Evolutionary conservation across 1,139 yeast species (phyloP), one percentile per base, ranked within the genome.

Genomic region (Taphrina confusa): DNA sequence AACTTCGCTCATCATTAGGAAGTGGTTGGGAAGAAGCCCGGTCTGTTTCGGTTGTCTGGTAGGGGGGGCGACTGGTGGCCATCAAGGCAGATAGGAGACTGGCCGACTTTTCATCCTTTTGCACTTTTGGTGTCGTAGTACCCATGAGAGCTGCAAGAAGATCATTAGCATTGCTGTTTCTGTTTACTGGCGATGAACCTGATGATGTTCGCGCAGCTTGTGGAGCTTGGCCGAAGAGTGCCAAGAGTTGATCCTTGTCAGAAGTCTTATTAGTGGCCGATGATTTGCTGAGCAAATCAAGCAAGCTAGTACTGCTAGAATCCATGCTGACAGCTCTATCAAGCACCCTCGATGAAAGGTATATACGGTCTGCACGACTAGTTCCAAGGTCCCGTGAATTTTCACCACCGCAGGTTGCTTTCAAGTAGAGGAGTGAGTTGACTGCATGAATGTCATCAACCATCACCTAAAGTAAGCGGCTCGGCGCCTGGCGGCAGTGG

Each of bases 131-230:
- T 8, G 52, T 3, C 8, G 52, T 16, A 3, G 52, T 20, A 16
- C 42, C 52, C 52, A 47, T 47, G 25, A 47, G 33, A 28, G 52
- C 40, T 2, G 52, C 52, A 33, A 47, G 52, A 6, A 47, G 30
- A 22, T 47, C 52, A 33, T 34, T 47, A 2, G 52, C 52, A 33
- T 47, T 47, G 30, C 52, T 31, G 4, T 33, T 47, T 4, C 52
- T 27, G n/a, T 11, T 47, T 9, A 42, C 23, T 20, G 37, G 37
- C 14, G 50, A 25, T 30, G 50, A 12, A 2, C 12, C 14, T 14
- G 31, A 9, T 14, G 14, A 9, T 6, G 16, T 25, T 14, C 5
- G 20, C 1, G 11, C 37, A 8, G 12, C 14, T 4, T 16, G 9
- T 9, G 52, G 42, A 8, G 27, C 14, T 30, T 45, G 50, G 8